A percentile compares a stretch with the other conserved stretches of the same genome.
phyloP scores from a whole-genome alignment of 257 asterid genomes.

The Sherardia arvensis region DNA sequence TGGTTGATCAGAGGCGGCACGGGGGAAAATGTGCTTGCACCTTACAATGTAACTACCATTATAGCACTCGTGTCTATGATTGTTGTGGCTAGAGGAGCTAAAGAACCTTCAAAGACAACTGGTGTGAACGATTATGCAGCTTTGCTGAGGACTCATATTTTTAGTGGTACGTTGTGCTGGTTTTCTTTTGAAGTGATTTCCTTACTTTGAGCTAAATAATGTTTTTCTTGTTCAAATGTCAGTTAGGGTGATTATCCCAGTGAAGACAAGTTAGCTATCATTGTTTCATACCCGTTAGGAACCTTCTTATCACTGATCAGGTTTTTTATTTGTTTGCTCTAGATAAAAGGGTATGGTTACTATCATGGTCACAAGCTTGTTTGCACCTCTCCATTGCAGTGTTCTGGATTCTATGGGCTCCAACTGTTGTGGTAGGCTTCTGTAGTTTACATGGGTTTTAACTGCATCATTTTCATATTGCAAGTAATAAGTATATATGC shows the following conservation, averaged over 20 bases:
- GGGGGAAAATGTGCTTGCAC: constrained; percentile 28
- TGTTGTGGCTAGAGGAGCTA: constrained; percentile 45
- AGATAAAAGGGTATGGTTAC: constrained; percentile 80
- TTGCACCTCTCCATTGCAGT: constrained; percentile 54
- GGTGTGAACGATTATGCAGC: constrained; percentile 43
- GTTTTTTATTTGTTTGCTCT: constrained; percentile 18
- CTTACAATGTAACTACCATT: constrained; percentile 37
- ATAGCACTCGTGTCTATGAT: constrained; percentile 42
- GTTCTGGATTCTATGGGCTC: constrained; percentile 95
- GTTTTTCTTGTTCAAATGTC: background rate
- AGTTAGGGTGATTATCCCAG: background rate
- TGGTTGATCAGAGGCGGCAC: constrained; percentile 45
- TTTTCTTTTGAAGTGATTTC: background rate
- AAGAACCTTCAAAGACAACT: constrained; percentile 38
- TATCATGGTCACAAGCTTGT: constrained; percentile 66
- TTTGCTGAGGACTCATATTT: constrained; percentile 35
- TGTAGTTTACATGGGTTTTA: background rate
- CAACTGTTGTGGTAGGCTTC: constrained; percentile 52
- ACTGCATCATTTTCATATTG: background rate
- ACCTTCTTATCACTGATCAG: constrained; percentile 6
- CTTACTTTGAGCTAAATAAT: background rate
- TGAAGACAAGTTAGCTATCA: background rate
- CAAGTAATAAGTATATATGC: background rate
- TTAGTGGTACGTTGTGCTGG: constrained; percentile 39
- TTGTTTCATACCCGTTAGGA: background rate